A percentile compares a stretch with the other conserved stretches of the same genome.
These are phyloP conservation scores for Naganishia antarctica DNA, from an alignment of 768 basidiomycete species.

Conservation along the genomic window DNA sequence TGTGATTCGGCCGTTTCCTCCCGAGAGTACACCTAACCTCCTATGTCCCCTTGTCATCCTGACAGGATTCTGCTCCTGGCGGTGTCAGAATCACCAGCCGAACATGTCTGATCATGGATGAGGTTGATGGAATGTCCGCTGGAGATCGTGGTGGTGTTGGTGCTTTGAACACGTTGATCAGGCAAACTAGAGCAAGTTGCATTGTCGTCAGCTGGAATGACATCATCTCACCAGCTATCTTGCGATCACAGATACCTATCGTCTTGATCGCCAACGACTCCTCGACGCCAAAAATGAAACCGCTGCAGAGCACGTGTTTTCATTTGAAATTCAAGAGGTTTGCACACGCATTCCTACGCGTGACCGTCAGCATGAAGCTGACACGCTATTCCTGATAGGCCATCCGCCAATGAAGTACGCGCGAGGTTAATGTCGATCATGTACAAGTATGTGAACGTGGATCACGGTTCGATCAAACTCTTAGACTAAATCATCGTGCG, in stretches of 20 bases:
- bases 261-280: constrained; percentile 96
- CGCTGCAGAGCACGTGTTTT: constrained; percentile 67
- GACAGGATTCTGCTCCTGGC: constrained; percentile 58
- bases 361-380: constrained; percentile 28
- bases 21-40: too few species aligned
- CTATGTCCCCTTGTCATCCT: neutral
- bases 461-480: neutral
- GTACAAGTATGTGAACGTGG: constrained; percentile 65
- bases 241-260: constrained; percentile 68
- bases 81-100: constrained; percentile 72
- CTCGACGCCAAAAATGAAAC: constrained; percentile 82
- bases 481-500: neutral
- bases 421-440: constrained; percentile 81
- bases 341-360: constrained; percentile 35
- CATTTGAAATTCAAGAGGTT: constrained; percentile 73
- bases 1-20: too few species aligned
- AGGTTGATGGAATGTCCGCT: constrained; percentile 98
- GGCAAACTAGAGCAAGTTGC: constrained; percentile 73
- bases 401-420: constrained; percentile 67
- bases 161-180: constrained; percentile 83
- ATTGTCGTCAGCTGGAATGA: neutral
- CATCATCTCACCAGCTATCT: neutral
- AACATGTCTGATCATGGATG: constrained; percentile 95
- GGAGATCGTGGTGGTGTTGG: constrained; percentile 96
- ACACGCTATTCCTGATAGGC: constrained; percentile 55